Conservation (phyloP, 306 rosid genomes). For the Cicer bijugum region DNA sequence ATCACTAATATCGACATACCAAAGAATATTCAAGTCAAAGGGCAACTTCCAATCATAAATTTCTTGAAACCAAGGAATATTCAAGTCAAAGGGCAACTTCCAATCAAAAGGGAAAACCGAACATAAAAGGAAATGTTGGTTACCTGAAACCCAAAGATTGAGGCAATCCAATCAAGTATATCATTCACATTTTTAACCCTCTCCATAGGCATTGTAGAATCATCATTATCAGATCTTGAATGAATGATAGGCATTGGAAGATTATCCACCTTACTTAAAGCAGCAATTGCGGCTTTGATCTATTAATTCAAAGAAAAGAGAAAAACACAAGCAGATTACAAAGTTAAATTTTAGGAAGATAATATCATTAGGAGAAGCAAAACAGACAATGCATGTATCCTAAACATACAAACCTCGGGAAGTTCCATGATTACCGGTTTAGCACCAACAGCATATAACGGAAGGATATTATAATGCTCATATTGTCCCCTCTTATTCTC, state of each 20-base stretch:
- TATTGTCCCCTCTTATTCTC: conserved; percentile 63
- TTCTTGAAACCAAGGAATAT: no score
- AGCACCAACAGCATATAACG: conserved; percentile 80
- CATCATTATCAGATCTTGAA: conserved; percentile 45
- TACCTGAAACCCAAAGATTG: conserved; percentile 94
- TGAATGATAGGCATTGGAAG: conserved; percentile 79
- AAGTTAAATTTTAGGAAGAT: conserved; percentile 8
- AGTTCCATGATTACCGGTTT: conserved; percentile 88
- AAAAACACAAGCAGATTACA: conserved; percentile 16
- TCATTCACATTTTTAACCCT: conserved; percentile 71
- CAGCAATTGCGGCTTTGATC: conserved; percentile 81
- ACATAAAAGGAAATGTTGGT: conserved; percentile 19
- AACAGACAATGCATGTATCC: conserved; percentile 33
- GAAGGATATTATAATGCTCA: conserved; percentile 87
- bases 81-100: neutral
- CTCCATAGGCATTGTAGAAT: conserved; percentile 51
- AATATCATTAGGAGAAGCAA: conserved; percentile 23
- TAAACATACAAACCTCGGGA: conserved; percentile 71
- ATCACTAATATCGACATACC: no score
- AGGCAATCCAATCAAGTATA: conserved; percentile 89
- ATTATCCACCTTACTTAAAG: conserved; percentile 62
- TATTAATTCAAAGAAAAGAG: conserved; percentile 44
- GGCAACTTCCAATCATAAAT: conserved; percentile 4
- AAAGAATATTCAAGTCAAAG: no score
- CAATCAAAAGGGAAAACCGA: neutral